Evolutionary conservation across 202 grass and related monocot genomes (phyloP).

Genomic region (Carex arenaria): DNA sequence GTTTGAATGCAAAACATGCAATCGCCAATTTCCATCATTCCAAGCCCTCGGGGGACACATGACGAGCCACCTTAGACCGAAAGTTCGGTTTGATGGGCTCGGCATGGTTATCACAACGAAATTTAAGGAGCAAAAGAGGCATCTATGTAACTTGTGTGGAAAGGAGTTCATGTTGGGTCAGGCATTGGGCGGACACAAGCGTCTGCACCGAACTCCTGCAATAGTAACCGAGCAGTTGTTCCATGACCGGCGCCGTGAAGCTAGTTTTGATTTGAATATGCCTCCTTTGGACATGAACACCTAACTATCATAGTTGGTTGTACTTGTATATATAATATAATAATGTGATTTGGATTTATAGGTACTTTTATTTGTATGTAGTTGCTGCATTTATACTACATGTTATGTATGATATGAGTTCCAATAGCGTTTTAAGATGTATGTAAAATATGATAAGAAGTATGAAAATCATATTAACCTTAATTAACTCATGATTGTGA

Average conservation of each 20-base stretch:
- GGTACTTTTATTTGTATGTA: neutral
- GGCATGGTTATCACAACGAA: constrained; percentile 6
- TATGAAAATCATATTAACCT: neutral
- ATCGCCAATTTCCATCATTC: constrained; percentile 65
- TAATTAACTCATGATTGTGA: neutral
- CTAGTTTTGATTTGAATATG: constrained; percentile 2
- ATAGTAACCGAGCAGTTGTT: neutral
- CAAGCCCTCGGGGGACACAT: constrained; percentile 85
- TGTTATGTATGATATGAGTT: neutral
- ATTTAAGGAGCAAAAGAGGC: constrained; percentile 34
- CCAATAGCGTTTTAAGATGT: neutral
- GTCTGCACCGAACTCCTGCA: constrained; percentile 43
- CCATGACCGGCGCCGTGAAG: neutral
- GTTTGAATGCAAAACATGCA: constrained; percentile 88
- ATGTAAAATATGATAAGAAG: neutral
- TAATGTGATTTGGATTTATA: neutral
- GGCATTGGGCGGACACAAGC: constrained; percentile 84
- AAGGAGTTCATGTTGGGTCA: constrained; percentile 71
- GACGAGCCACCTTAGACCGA: constrained; percentile 63
- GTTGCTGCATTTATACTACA: neutral
- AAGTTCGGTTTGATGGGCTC: constrained; percentile 15
- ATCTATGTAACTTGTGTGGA: constrained; percentile 74
- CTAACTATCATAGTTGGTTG: neutral
- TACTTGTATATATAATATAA: neutral
- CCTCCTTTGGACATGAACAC: neutral